phyloP scores from a whole-genome alignment of 2,329 filamentous ascomycete genomes.

The Botryotinia narcissicola region DNA sequence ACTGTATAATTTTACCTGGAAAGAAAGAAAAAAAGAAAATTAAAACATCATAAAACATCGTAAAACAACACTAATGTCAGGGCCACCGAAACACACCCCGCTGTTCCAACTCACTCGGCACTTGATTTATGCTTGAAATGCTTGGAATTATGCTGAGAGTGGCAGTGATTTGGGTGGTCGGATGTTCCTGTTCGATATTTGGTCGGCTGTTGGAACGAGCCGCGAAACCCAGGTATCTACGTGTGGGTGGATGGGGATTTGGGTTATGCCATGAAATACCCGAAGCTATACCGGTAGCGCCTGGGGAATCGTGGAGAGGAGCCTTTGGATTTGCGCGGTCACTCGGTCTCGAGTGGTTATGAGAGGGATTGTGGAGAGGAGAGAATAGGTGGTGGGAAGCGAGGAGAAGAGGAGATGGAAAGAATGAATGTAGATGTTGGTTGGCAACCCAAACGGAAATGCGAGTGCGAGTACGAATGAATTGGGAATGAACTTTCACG shows the following conservation, averaged over 20 bases:
- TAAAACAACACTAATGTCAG: constrained; percentile 9
- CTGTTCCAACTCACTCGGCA: background rate
- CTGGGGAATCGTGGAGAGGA: background rate
- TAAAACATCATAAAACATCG: background rate
- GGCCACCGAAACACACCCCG: background rate
- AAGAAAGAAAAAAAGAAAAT: background rate
- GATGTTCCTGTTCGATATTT: background rate
- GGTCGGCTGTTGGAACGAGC: background rate
- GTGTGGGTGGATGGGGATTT: background rate
- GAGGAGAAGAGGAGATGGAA: background rate
- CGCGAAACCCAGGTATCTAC: background rate
- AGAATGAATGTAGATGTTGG: background rate
- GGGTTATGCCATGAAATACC: background rate
- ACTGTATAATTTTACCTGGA: background rate
- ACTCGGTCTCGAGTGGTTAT: too few species aligned
- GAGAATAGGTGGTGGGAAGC: background rate
- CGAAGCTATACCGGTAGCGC: background rate
- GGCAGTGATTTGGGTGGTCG: background rate
- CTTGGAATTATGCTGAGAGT: background rate
- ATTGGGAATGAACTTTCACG: background rate
- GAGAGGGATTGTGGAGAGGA: background rate
- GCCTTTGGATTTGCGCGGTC: background rate
- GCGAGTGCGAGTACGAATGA: background rate
- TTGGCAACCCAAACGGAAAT: background rate
- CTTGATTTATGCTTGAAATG: background rate